A percentile compares a stretch with the other conserved stretches of the same genome.
Evolutionary conservation across 192 early-diverging fungal genomes (phyloP).

Genomic region (Linnemannia exigua): DNA sequence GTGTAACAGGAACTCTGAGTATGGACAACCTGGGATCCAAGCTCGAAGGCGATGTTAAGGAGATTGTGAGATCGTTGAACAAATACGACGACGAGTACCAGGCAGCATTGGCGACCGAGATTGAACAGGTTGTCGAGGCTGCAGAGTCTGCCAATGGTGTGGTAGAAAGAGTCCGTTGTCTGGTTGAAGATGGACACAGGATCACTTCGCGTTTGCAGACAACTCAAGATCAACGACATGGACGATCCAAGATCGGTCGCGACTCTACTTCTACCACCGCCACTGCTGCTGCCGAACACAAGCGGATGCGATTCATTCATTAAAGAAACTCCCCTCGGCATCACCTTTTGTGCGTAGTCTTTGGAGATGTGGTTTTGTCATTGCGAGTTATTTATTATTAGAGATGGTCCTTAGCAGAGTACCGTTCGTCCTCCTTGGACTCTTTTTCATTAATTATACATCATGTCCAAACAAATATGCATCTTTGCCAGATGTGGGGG

Average conservation of each 20-base stretch:
- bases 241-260: background rate
- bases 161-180: background rate
- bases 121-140: background rate
- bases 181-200: background rate
- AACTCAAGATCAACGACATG: background rate
- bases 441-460: background rate
- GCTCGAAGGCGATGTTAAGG: constrained; percentile 5
- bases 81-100: constrained; percentile 1
- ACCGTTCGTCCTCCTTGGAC: background rate
- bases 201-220: background rate
- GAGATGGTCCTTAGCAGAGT: background rate
- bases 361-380: background rate
- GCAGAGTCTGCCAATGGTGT: background rate
- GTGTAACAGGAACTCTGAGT: background rate
- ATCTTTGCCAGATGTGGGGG: no score
- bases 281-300: background rate
- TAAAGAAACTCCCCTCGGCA: background rate
- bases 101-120: background rate
- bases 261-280: background rate
- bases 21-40: constrained; percentile 10
- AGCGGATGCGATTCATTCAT: constrained; percentile 5
- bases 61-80: background rate
- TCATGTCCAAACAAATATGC: background rate
- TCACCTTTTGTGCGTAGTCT: background rate
- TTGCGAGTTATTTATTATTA: background rate